These are phyloP conservation scores for Leucocoprinus birnbaumii DNA, from an alignment of 768 basidiomycete species.

Conservation along the genomic window DNA sequence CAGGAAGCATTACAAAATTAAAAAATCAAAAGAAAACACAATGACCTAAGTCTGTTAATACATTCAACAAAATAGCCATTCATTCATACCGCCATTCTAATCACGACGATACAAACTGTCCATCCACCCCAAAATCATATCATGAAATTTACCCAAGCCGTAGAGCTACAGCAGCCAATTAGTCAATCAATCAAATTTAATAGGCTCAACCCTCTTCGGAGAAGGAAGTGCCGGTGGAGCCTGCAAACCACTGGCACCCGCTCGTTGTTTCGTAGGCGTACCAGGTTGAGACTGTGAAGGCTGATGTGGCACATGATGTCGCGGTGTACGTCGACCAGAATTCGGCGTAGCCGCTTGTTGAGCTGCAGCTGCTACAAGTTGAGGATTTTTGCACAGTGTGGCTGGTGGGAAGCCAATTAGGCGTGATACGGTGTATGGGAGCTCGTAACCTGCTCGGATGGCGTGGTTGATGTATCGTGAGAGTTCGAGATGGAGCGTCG, in stretches of 20 bases:
- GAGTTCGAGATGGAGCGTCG: constrained; percentile 90
- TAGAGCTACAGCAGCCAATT: too few species aligned
- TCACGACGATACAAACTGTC: too few species aligned
- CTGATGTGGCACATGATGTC: constrained; percentile 8
- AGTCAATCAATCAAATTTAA: constrained; percentile 24
- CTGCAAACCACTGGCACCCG: constrained; percentile 17
- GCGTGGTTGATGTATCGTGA: constrained; percentile 80
- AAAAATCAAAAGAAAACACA: not conserved
- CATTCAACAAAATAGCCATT: too few species aligned
- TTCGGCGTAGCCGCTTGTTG: not conserved
- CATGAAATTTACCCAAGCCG: too few species aligned
- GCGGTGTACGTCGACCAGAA: constrained; percentile 25
- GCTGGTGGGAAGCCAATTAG: constrained; percentile 78
- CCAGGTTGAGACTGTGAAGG: constrained; percentile 11
- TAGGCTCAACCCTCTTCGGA: constrained; percentile 26
- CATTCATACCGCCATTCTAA: too few species aligned
- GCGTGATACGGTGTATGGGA: constrained; percentile 80
- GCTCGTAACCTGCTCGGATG: constrained; percentile 61
- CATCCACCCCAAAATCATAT: too few species aligned
- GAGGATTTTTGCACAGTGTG: constrained; percentile 46
- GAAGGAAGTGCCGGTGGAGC: constrained; percentile 36
- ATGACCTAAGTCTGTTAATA: too few species aligned
- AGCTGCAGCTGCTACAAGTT: not conserved
- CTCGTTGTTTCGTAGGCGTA: constrained; percentile 25
- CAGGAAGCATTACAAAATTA: not conserved